Evolutionary conservation across 2,329 filamentous ascomycete species (phyloP).

Genomic region (Monilinia fructicola): DNA sequence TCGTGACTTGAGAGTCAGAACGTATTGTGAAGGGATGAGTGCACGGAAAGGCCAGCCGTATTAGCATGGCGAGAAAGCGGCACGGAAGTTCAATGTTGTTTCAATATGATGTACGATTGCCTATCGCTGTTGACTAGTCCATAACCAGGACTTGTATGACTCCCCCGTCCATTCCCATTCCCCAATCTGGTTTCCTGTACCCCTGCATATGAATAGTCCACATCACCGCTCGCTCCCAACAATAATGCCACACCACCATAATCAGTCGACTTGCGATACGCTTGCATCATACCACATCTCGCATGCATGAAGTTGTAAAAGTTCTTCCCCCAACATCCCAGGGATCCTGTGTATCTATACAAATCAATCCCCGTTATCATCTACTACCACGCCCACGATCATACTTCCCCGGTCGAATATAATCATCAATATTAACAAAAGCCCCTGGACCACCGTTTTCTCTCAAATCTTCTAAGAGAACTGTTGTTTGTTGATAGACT

Average conservation of each 20-base stretch:
- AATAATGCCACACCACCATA: background rate
- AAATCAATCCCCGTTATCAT: background rate
- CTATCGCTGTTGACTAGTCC: background rate
- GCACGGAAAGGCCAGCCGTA: too few relatives aligned
- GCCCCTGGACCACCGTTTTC: slow-evolving; percentile 78
- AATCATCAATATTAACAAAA: slow-evolving; percentile 69
- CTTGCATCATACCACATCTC: background rate
- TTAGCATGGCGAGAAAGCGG: too few relatives aligned
- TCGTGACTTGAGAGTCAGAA: too few relatives aligned
- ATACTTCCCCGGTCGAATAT: slow-evolving; percentile 2
- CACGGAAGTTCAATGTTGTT: background rate
- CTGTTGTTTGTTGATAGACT: slow-evolving; percentile 81
- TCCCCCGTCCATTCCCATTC: background rate
- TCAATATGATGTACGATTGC: slow-evolving; percentile 2
- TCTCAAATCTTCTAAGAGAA: slow-evolving; percentile 78
- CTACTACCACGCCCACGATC: background rate
- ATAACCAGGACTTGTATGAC: background rate
- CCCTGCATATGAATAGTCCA: background rate
- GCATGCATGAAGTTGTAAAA: background rate
- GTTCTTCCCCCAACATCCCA: background rate
- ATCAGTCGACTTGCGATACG: background rate
- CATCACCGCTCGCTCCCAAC: background rate
- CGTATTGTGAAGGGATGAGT: too few relatives aligned
- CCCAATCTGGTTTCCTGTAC: too few relatives aligned
- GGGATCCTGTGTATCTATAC: background rate